Evolutionary conservation across 371 early-diverging fungal species (phyloP), one percentile per base, ranked within the genome.

Genomic region (Mucor lusitanicus): DNA sequence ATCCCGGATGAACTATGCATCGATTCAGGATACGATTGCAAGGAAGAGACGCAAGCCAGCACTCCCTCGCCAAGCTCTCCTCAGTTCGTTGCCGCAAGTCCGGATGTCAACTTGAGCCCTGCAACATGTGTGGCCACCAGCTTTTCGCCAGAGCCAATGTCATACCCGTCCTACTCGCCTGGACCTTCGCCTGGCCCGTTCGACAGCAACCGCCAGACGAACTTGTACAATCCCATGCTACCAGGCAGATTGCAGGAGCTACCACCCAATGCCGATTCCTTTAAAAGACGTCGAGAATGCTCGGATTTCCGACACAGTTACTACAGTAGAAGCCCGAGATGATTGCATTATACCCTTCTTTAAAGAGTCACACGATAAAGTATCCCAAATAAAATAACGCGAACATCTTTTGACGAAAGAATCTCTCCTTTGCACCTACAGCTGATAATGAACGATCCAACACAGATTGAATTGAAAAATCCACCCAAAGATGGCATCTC

Each of bases 401-500:
- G 58, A 40, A 12, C n/a, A n/a, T 40, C 42, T 23, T 57, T 57
- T 44, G 21, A 33, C 35, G 9, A 3, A 21, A 8, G 8, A 46
- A 3, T 58, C 57, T 64, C 56, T 40, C 17, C 40, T 17, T 40
- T 17, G 17, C 15, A 40, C 40, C 17, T 40, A 32, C 9, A 19
- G n/a, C 32, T 42, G 4, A 57, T 23, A 53, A 71, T 71, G 71
- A 71, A 57, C 27, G 68, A 72, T 33, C 54, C 75, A 28, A 61
- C 65, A 40, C 87, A 92, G 71, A 87, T 80, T 68, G 91, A 94
- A 75, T 81, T 96, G n/a, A 67, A 71, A 58, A 86, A 94, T 63
- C 91, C 94, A 27, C 96, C 97, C n/a, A 77, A 76, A 12, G 98
- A 96, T 76, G 96, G 93, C 40, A 94, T 98, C 60, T 88, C 94